A percentile compares a stretch with the other conserved stretches of the same genome.
Evolutionary conservation across 1,284 basidiomycete species (phyloP).

Genomic region (Apiotrichum mycotoxinovorans): DNA sequence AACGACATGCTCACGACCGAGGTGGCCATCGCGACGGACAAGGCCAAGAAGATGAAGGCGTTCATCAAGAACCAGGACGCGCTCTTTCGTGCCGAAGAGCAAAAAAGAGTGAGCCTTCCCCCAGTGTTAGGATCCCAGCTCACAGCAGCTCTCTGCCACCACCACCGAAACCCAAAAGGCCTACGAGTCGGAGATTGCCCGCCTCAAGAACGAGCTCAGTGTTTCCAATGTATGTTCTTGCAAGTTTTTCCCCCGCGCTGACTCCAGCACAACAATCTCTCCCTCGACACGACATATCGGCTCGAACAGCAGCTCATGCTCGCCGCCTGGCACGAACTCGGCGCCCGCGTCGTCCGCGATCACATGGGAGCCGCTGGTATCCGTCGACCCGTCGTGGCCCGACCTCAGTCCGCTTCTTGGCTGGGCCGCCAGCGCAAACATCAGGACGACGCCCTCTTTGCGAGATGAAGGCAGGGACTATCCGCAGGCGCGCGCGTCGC

Average conservation of each 20-base stretch:
- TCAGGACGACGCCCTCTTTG: slow-evolving; percentile 31
- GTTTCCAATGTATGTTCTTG: slow-evolving; percentile 61
- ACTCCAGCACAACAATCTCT: slow-evolving; percentile 8
- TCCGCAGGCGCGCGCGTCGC: slow-evolving; percentile 16
- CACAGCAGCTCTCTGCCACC: slow-evolving; percentile 51
- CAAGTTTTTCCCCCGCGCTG: not conserved
- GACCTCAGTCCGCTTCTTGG: slow-evolving; percentile 58
- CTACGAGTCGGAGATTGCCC: slow-evolving; percentile 66
- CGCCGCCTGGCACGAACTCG: slow-evolving; percentile 65
- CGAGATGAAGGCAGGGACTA: slow-evolving; percentile 17
- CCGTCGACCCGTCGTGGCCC: slow-evolving; percentile 41
- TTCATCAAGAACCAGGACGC: slow-evolving; percentile 92
- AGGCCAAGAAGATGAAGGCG: slow-evolving; percentile 77
- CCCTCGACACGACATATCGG: slow-evolving; percentile 55
- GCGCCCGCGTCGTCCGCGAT: slow-evolving; percentile 62
- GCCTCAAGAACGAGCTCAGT: slow-evolving; percentile 65
- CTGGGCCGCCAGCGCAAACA: slow-evolving; percentile 60
- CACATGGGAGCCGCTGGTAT: slow-evolving; percentile 29
- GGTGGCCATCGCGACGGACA: slow-evolving; percentile 68
- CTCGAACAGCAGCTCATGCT: slow-evolving; percentile 77
- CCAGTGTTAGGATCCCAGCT: not conserved
- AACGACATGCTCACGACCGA: slow-evolving; percentile 68
- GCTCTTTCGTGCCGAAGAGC: slow-evolving; percentile 51
- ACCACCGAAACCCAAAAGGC: slow-evolving; percentile 69
- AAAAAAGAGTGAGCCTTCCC: slow-evolving; percentile 20